phyloP scores from a whole-genome alignment of 2,329 filamentous ascomycete genomes.

The Intubia oerlemansii region DNA sequence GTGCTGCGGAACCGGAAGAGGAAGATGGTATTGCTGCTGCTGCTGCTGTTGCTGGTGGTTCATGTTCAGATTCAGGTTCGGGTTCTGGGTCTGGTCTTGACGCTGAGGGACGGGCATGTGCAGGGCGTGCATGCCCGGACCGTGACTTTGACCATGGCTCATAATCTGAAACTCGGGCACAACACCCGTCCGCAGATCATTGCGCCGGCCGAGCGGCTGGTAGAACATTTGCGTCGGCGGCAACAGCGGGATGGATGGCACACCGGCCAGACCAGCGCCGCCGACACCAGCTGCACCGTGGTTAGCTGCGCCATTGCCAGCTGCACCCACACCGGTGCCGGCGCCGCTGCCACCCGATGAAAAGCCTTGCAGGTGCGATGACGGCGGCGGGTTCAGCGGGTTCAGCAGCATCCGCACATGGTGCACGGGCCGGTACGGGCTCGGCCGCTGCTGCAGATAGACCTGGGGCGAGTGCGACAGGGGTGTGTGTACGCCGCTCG shows the following conservation, averaged over 20 bases:
- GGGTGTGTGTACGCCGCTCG: conserved; percentile 31
- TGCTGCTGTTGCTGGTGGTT: conserved; percentile 3
- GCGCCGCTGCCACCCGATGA: too few relatives aligned
- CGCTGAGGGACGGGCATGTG: too few relatives aligned
- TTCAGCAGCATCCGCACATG: conserved; percentile 81
- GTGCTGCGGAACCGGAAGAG: background rate
- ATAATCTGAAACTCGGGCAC: conserved; percentile 35
- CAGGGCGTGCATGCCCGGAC: conserved; percentile 3
- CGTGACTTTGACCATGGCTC: conserved; percentile 1
- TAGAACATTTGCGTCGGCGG: conserved; percentile 63
- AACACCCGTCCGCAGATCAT: conserved; percentile 46
- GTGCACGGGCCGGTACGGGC: conserved; percentile 80
- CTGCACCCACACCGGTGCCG: too few relatives aligned
- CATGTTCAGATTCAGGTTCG: conserved; percentile 3
- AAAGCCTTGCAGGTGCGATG: conserved; percentile 56
- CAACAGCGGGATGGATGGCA: conserved; percentile 12
- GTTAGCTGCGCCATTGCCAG: too few relatives aligned
- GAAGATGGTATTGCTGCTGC: conserved; percentile 1
- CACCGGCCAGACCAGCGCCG: background rate
- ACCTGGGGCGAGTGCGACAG: conserved; percentile 68
- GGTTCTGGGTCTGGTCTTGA: too few relatives aligned
- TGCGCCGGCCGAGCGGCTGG: conserved; percentile 50
- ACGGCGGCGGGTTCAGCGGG: conserved; percentile 53
- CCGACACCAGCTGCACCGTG: too few relatives aligned
- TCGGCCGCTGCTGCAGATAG: conserved; percentile 72